Conservation (phyloP, 257 asterid genomes). For the Buddleja alternifolia region DNA sequence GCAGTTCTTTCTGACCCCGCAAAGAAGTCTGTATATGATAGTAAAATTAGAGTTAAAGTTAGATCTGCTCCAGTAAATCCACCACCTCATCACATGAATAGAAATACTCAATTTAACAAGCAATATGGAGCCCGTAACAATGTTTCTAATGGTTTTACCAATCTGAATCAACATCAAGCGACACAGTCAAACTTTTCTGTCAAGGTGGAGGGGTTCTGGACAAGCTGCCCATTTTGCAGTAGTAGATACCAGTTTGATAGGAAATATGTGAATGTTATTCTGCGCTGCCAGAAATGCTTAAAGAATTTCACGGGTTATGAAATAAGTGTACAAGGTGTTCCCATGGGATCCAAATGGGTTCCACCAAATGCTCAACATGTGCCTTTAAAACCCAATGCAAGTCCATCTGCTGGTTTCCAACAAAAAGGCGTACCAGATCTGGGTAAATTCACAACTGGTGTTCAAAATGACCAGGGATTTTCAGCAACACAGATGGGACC, state of each 20-base stretch:
- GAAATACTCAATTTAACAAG: slow-evolving; percentile 38
- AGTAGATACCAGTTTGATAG: slow-evolving; percentile 39
- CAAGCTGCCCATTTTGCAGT: slow-evolving; percentile 67
- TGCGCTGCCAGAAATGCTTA: slow-evolving; percentile 55
- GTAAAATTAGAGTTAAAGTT: slow-evolving; percentile 37
- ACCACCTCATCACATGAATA: slow-evolving; percentile 50
- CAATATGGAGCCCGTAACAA: slow-evolving; percentile 36
- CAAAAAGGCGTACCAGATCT: slow-evolving; percentile 34
- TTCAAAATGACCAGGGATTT: slow-evolving; percentile 30
- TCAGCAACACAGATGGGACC: slow-evolving; percentile 37
- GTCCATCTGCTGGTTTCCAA: slow-evolving; percentile 31
- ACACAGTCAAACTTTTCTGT: slow-evolving; percentile 37
- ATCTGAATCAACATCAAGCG: slow-evolving; percentile 43
- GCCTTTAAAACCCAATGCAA: slow-evolving; percentile 33
- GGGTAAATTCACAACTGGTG: slow-evolving; percentile 31
- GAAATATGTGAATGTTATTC: too few species aligned
- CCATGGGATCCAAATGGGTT: slow-evolving; percentile 31
- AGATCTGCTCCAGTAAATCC: slow-evolving; percentile 43
- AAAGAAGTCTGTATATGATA: slow-evolving; percentile 60
- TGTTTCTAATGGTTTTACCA: slow-evolving; percentile 43
- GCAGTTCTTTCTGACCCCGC: slow-evolving; percentile 64
- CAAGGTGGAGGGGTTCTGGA: slow-evolving; percentile 48
- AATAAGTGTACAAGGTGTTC: slow-evolving; percentile 43
- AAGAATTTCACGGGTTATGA: slow-evolving; percentile 46
- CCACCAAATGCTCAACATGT: slow-evolving; percentile 42